These are phyloP conservation scores for Rutidosis leptorrhynchoides DNA, from an alignment of 129 eudicot species.

Conservation along the genomic window DNA sequence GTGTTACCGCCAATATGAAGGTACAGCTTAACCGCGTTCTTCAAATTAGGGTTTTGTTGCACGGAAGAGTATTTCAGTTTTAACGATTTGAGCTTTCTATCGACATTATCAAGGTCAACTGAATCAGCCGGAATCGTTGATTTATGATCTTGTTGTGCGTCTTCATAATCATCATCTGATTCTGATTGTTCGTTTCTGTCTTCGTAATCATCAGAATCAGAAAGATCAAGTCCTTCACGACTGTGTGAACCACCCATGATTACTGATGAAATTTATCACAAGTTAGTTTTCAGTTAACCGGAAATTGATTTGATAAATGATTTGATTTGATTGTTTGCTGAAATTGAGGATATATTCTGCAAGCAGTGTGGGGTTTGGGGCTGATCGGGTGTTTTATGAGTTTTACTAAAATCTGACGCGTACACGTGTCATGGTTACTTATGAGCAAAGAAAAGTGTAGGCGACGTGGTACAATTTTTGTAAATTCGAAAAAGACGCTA, in stretches of 20 bases:
- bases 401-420: constrained; percentile 30
- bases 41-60: constrained; percentile 23
- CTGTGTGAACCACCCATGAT: constrained; percentile 81
- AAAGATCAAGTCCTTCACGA: constrained; percentile 83
- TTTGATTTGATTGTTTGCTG: constrained; percentile 9
- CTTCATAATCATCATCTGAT: constrained; percentile 35
- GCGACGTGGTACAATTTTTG: neutral
- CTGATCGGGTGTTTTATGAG: constrained; percentile 5
- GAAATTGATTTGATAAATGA: constrained; percentile 5
- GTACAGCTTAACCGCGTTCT: constrained; percentile 68
- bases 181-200: constrained; percentile 33
- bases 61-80: constrained; percentile 58
- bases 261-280: constrained; percentile 8
- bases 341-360: constrained; percentile 8
- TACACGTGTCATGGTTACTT: constrained; percentile 35
- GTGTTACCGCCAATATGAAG: constrained; percentile 83
- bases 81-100: constrained; percentile 51
- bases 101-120: constrained; percentile 49
- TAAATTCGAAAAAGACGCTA: neutral
- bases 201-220: constrained; percentile 60
- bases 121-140: constrained; percentile 25
- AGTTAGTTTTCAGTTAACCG: constrained; percentile 19
- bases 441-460: constrained; percentile 18
- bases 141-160: constrained; percentile 38
- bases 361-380: neutral